Base-by-base conservation (phyloP, 805 yeast genomes). In the Lipomyces sp. region DNA sequence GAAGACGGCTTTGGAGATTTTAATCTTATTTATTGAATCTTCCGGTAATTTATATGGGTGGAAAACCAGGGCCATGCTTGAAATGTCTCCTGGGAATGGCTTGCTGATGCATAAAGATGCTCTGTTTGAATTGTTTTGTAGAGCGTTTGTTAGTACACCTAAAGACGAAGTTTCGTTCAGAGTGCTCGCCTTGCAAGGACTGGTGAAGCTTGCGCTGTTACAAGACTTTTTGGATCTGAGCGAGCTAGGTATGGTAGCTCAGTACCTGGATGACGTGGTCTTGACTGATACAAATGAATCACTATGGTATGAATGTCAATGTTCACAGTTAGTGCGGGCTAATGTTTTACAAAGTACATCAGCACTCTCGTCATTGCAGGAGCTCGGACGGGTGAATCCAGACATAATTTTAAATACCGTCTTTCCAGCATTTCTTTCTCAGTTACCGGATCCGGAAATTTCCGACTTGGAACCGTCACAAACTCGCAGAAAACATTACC, bases 81-180 rank as follows among this genome's bases (percentile, higher is more conserved):
- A 63, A 35, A 53, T 54, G 10, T 42, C 37, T 15, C 59, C 73
- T 8, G 69, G 71, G 4, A 83, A 82, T 67, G 77, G 81, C 7
- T 75, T 90, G 60, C 71, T 76, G 15, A 71, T 75, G 6, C 84
- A 79, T 75, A 87, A 89, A 68, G 97, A 92, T 72, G 86, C 86
- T 51, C 79, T 93, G 15, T 77, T 92, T 37, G 85, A 87, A 62
- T 79, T 88, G 54, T 76, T 91, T 70, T 86, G 92, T n/a, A 87
- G 85, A 73, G 82, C 90, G 4, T 80, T 93, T 59, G 84, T 88
- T 74, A 83, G 89, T 0, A 83, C 90, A 0, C 86, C 96, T 0
- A 83, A 82, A 42, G 78, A 85, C 37, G 97, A 90, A 72, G 87
- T 87, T 10, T 85, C 92, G 1, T 80, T 92, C 64, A 83, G 92